phyloP scores from a whole-genome alignment of 179 eudicot species.

The Heliamphora pulchella region DNA sequence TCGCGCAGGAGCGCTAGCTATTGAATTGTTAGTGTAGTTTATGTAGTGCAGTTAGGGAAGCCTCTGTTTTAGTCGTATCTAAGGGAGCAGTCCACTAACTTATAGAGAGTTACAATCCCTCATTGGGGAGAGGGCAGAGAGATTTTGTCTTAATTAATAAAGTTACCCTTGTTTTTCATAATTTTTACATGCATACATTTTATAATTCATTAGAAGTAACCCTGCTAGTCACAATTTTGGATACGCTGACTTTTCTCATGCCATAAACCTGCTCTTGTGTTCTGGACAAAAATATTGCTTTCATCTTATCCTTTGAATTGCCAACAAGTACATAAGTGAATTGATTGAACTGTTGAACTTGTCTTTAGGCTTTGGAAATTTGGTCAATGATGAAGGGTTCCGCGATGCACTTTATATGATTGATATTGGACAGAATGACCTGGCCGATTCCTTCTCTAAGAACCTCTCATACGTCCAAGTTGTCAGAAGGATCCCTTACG shows the following conservation, averaged over 20 bases:
- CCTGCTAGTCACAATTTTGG: background rate
- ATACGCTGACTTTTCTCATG: background rate
- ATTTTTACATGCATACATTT: too few relatives aligned
- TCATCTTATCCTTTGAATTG: background rate
- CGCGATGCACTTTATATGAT: conserved; percentile 67
- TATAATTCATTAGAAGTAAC: background rate
- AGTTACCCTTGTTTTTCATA: too few relatives aligned
- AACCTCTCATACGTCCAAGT: conserved; percentile 65
- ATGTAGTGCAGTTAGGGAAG: too few relatives aligned
- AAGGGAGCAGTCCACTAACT: too few relatives aligned
- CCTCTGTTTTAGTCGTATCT: too few relatives aligned
- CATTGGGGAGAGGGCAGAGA: too few relatives aligned
- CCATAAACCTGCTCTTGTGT: background rate
- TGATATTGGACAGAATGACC: conserved; percentile 92
- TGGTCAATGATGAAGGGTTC: conserved; percentile 45
- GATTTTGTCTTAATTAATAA: too few relatives aligned
- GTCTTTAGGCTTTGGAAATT: conserved; percentile 38
- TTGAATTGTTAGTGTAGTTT: too few relatives aligned
- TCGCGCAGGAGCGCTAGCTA: too few relatives aligned
- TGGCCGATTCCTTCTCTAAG: conserved; percentile 62
- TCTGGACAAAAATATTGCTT: background rate
- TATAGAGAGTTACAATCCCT: too few relatives aligned
- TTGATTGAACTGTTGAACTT: background rate
- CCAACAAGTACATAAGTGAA: background rate
- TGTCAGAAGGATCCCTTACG: conserved; percentile 53